Conservation (phyloP, 2,329 filamentous ascomycete genomes). For the Monosporascus sp. region DNA sequence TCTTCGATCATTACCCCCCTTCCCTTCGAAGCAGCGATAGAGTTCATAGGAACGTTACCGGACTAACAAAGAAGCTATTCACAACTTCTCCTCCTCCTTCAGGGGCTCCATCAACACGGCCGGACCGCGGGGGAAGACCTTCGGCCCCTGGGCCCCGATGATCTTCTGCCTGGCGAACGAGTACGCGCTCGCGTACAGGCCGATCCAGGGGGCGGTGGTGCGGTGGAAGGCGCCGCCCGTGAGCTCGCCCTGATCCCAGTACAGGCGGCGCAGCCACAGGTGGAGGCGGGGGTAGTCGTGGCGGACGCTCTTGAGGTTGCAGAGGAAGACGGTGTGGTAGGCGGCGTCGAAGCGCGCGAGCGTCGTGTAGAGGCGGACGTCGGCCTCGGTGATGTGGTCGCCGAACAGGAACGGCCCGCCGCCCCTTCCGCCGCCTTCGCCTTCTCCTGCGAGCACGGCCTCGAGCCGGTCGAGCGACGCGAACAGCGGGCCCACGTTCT, state of each 20-base stretch:
- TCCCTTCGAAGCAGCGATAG: no score
- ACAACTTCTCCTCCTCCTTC: slow-evolving; percentile 16
- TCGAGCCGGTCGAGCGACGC: slow-evolving; percentile 61
- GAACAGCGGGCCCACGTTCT: slow-evolving; percentile 56
- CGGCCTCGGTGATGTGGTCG: slow-evolving; percentile 59
- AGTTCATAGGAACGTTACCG: no score
- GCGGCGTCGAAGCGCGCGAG: slow-evolving; percentile 64
- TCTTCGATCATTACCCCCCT: no score
- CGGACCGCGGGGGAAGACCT: slow-evolving; percentile 26
- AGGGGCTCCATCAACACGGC: slow-evolving; percentile 21
- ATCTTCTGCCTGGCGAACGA: slow-evolving; percentile 18
- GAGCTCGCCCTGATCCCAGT: slow-evolving; percentile 53
- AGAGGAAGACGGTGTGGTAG: slow-evolving; percentile 62
- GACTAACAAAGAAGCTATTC: not conserved
- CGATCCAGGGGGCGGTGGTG: slow-evolving; percentile 57
- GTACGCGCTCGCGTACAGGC: slow-evolving; percentile 27
- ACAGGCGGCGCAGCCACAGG: slow-evolving; percentile 62
- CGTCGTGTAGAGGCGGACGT: slow-evolving; percentile 63
- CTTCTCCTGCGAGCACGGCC: slow-evolving; percentile 39
- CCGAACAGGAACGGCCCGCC: slow-evolving; percentile 56
- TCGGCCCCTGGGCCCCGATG: slow-evolving; percentile 19
- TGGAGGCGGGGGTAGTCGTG: slow-evolving; percentile 63
- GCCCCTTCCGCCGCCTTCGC: slow-evolving; percentile 10
- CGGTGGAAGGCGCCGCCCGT: slow-evolving; percentile 56
- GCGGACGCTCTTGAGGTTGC: slow-evolving; percentile 58